These are phyloP conservation scores for Cyclospora cayetanensis DNA, from an alignment of 169 alveolate species.

Conservation along the genomic window DNA sequence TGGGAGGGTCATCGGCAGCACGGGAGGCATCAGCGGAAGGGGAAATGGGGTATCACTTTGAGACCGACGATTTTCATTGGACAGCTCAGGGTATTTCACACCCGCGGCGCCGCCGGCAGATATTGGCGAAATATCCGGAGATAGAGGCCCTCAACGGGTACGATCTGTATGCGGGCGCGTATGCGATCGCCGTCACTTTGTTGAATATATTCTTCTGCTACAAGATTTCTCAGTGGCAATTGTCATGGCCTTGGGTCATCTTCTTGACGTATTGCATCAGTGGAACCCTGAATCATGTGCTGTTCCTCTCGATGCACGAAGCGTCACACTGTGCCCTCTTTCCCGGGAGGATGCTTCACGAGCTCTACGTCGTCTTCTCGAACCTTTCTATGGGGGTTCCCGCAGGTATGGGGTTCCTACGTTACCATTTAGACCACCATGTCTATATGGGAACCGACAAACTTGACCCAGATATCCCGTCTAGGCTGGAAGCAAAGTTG, in stretches of 20 bases:
- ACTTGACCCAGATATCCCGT: conserved; percentile 75
- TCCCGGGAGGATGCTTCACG: conserved; percentile 56
- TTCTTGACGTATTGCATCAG: conserved; percentile 73
- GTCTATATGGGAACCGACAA: conserved; percentile 72
- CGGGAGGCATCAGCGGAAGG: not conserved
- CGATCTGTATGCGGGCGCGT: conserved; percentile 65
- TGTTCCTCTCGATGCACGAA: conserved; percentile 81
- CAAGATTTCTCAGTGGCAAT: conserved; percentile 26
- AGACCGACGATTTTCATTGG: conserved; percentile 35
- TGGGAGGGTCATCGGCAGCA: not conserved
- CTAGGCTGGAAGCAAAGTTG: conserved; percentile 74
- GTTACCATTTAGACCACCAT: conserved; percentile 87
- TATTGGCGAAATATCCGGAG: conserved; percentile 74
- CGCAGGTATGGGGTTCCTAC: conserved; percentile 81
- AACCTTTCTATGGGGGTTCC: conserved; percentile 82
- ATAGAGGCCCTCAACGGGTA: conserved; percentile 68
- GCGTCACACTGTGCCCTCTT: conserved; percentile 78
- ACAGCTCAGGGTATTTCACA: conserved; percentile 71
- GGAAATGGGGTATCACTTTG: not conserved
- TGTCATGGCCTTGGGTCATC: conserved; percentile 44
- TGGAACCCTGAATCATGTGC: conserved; percentile 80
- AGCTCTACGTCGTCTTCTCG: conserved; percentile 75
- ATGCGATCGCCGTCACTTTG: conserved; percentile 28
- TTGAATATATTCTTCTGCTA: conserved; percentile 22
- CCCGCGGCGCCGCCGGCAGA: conserved; percentile 71